phyloP scores from a whole-genome alignment of 805 yeast species.

The Saccharomycopsis javanensis region DNA sequence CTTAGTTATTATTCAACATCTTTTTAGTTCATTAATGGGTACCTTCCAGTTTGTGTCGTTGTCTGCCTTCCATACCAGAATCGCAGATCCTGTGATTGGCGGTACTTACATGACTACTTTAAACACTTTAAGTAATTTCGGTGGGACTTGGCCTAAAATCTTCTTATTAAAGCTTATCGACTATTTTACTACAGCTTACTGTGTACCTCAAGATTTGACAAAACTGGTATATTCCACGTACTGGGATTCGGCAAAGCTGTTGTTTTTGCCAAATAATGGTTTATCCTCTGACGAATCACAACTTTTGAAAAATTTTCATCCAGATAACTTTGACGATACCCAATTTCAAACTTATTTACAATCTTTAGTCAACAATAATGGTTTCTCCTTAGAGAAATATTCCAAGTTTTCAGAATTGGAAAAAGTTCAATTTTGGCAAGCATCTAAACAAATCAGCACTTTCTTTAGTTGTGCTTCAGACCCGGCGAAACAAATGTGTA shows the following conservation, averaged over 20 bases:
- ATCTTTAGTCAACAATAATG: neutral
- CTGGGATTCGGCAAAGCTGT: neutral
- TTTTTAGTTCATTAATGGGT: slow-evolving; percentile 82
- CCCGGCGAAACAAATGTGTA: slow-evolving; percentile 41
- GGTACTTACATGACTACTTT: slow-evolving; percentile 97
- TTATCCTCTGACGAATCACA: neutral
- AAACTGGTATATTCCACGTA: neutral
- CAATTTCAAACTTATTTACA: slow-evolving; percentile 2
- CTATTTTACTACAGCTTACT: slow-evolving; percentile 56
- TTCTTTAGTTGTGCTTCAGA: slow-evolving; percentile 28
- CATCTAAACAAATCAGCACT: slow-evolving; percentile 14
- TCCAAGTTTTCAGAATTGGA: slow-evolving; percentile 2
- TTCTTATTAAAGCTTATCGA: slow-evolving; percentile 74
- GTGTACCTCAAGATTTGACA: slow-evolving; percentile 27
- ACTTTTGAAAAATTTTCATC: neutral
- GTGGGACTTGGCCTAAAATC: slow-evolving; percentile 97
- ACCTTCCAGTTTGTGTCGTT: slow-evolving; percentile 93
- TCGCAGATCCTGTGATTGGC: slow-evolving; percentile 92
- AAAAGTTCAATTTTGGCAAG: slow-evolving; percentile 23
- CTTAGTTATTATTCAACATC: slow-evolving; percentile 74
- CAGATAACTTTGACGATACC: slow-evolving; percentile 1
- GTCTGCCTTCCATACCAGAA: slow-evolving; percentile 88
- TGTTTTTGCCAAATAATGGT: neutral
- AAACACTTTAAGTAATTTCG: slow-evolving; percentile 84
- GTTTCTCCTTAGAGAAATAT: slow-evolving; percentile 1